Percentiles rank a stretch among this genome's conserved stretches.
phyloP scores from a whole-genome alignment of 2,329 filamentous ascomycete genomes.

The Aphanocladium album region DNA sequence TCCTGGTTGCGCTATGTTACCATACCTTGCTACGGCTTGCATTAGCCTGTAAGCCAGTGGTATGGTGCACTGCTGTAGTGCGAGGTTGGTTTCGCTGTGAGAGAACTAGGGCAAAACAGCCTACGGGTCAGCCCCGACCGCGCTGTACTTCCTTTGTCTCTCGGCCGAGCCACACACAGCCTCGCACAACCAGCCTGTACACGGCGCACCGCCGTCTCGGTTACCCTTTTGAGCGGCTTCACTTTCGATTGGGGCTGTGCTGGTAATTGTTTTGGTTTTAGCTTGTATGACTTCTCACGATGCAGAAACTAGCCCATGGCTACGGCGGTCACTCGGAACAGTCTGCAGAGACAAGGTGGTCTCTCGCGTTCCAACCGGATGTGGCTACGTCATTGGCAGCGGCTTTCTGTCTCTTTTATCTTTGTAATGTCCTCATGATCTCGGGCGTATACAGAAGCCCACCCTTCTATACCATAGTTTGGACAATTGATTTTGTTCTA shows the following conservation, averaged over 20 bases:
- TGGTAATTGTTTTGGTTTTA: not conserved
- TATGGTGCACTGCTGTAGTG: not conserved
- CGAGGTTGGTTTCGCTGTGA: not conserved
- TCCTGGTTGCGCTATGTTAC: not conserved
- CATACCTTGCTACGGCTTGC: not conserved
- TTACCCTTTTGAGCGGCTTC: not conserved
- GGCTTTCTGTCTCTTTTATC: not conserved
- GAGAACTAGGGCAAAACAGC: not conserved
- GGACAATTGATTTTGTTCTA: not conserved
- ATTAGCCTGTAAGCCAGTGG: not conserved
- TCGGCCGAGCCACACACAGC: slow-evolving; percentile 11
- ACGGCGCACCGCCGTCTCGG: not conserved
- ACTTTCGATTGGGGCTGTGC: slow-evolving; percentile 3
- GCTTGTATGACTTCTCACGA: not conserved
- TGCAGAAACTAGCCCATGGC: not conserved
- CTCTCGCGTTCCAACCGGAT: not conserved
- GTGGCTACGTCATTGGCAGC: not conserved
- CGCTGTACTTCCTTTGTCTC: not conserved
- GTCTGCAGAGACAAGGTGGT: not conserved
- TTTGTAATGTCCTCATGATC: not conserved
- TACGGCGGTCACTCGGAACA: not conserved
- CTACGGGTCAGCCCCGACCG: not conserved
- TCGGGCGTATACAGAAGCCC: slow-evolving; percentile 5
- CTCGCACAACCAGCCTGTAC: not conserved
- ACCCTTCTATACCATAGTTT: slow-evolving; percentile 1